Evolutionary conservation across 352 stramenopile species (phyloP), one percentile per base, ranked within the genome.

Genomic region (Pythium oligandrum): DNA sequence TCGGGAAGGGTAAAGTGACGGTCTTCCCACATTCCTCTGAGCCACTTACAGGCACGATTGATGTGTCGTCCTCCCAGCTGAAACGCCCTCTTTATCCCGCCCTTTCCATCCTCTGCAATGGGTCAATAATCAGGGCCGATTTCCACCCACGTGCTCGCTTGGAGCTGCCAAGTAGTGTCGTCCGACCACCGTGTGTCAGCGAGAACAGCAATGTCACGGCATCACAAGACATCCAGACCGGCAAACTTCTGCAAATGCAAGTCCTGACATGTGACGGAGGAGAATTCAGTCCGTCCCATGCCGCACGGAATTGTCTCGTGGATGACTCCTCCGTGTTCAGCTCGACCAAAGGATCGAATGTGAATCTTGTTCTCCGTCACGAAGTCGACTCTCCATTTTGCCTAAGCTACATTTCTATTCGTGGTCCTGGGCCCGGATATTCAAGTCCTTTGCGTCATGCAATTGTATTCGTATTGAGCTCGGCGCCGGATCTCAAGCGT

Each of bases 241-340:
- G 84, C 7, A 95, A 93, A 48, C 55, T 56, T 6, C 61, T 93
- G 44, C 68, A 88, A 17, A 70, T 95, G 12, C 67, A 85, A 57
- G 66, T 93, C 4, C 50, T 73, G 36, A 79, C 58, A 4, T 90
- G 81, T 48, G 83, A 95, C 38, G 85, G 85, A 33, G 85, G 81
- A 6, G 85, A 95, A 51, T 90, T 93, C 50, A 93, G 81, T 47
- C 70, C 61, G 11, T 90, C 81, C 2, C 83, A 93, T 51, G 43
- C 56, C 4, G 66, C 70, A n/a, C 63, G 53, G 3, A 92, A 95
- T 59, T 83, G 75, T 50, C 57, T 95, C 34, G 4, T 90, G 30
- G 83, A 95, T 43, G 85, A 95, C 55, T 67, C 73, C 6, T 83
- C 78, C 0, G 85, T 95, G 10, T 95, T 89, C 55, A 95, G 85